These are phyloP conservation scores for Metschnikowia rubicola DNA, from an alignment of 805 yeast genomes.

Conservation along the genomic window DNA sequence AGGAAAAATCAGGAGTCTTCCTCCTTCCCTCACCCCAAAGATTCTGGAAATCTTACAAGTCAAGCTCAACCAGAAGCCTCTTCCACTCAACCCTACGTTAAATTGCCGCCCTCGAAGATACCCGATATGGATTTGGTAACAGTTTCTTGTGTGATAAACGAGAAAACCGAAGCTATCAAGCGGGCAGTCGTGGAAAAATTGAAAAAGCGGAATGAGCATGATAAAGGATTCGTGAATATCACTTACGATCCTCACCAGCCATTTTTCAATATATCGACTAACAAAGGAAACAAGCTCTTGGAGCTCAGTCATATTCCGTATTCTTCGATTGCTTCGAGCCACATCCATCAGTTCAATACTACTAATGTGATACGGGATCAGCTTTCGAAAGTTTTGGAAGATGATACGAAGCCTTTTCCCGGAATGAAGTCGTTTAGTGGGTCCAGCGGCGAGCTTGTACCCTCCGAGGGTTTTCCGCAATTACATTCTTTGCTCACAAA, in stretches of 20 bases:
- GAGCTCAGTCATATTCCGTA: slow-evolving; percentile 71
- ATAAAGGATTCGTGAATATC: slow-evolving; percentile 73
- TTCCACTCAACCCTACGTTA: slow-evolving; percentile 73
- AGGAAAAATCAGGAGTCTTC: slow-evolving; percentile 12
- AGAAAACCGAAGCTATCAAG: slow-evolving; percentile 72
- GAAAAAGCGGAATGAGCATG: slow-evolving; percentile 65
- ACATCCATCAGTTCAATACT: slow-evolving; percentile 61
- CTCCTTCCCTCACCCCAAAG: slow-evolving; percentile 13
- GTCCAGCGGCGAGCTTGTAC: slow-evolving; percentile 47
- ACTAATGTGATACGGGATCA: slow-evolving; percentile 48
- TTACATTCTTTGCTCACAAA: slow-evolving; percentile 38
- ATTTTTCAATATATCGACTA: slow-evolving; percentile 60
- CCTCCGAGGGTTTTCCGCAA: slow-evolving; percentile 47
- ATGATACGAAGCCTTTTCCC: slow-evolving; percentile 44
- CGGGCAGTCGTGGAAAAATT: slow-evolving; percentile 84
- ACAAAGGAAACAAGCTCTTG: slow-evolving; percentile 41
- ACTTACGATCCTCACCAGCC: slow-evolving; percentile 89
- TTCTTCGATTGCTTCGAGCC: slow-evolving; percentile 68
- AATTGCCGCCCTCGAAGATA: slow-evolving; percentile 83
- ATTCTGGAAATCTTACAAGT: slow-evolving; percentile 10
- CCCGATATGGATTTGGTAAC: slow-evolving; percentile 90
- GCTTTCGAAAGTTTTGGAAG: slow-evolving; percentile 41
- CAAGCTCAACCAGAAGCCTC: slow-evolving; percentile 21
- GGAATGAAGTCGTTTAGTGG: slow-evolving; percentile 47
- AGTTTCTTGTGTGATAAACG: slow-evolving; percentile 68